Base-by-base conservation (phyloP, 2,329 filamentous ascomycete genomes). In the Colletotrichum melonis region DNA sequence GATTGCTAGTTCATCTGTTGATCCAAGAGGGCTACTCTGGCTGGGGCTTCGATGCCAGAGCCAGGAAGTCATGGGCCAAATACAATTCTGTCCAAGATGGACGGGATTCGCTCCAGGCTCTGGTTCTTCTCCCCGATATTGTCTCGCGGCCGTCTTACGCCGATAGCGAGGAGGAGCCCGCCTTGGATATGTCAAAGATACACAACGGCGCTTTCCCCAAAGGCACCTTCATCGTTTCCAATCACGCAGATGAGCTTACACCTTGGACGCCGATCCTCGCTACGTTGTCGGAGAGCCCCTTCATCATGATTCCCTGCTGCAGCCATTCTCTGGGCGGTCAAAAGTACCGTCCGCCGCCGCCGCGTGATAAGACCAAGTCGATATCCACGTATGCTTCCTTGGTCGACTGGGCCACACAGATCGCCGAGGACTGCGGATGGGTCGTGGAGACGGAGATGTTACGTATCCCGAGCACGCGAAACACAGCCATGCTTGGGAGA, bases 181-280 rank as follows among this genome's bases (percentile, higher is more conserved):
- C 38, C 58, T 69, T 74, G 57, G 63, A 74, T 26, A 55, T 49
- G 12, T 57, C 57, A 11, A 55, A 72, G 5, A 80, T 86, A 19
- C 87, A 91, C 78, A 81, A 86, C 74, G 97, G 96, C 46, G 79
- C 87, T 11, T 98, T 98, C 78, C 87, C 90, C 0, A 80, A 82
- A 19, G 91, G 91, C 32, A 97, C 95, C 0, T 99, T 99, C 82
- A 95, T 99, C 78, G 93, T 99, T 75, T 97, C 95, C 62, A 99
- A 99, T 80, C 97, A 99, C 81, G 96, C 96, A 12, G 97, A 99
- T 80, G 95, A 99, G 83, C 88, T 99, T 16, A 99, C 97, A 0
- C 91, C 94, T 0, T 99, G 97, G 97, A 98, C 97, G 0, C 97
- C 97, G 0, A 88, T 98, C 22, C 89, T 99, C 54, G 95, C 94